Base-by-base conservation (phyloP, 2,329 filamentous ascomycete species). In the Dactylellina sp. region DNA sequence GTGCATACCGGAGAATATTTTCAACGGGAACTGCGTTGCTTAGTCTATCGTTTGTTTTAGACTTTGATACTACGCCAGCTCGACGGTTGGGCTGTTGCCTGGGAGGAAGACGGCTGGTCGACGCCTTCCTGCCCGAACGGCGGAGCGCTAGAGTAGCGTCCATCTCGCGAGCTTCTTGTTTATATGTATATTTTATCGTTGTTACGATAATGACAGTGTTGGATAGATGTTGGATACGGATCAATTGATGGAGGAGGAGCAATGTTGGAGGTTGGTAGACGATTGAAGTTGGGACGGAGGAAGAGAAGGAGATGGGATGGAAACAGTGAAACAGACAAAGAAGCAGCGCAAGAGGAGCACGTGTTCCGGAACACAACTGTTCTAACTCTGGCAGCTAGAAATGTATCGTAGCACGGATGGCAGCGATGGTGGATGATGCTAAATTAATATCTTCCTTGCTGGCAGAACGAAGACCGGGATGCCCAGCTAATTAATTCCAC, bases 81-180 rank as follows among this genome's bases (percentile, higher is more conserved):
- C 42, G 16, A 20, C 64, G 64, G 12, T 18, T 24, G 9, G 14
- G 2, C 24, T n/a, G 9, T 44, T 18, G 14, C 11, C 37, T 46
- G 39, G 37, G 39, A 53, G 35, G 12, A 3, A 42, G 44, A 9
- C 37, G 20, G 18, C 35, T 49, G 28, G 50, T 11, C 49, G 61
- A 24, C 57, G 42, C 9, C 42, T 59, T 71, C 52, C 66, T 71
- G 18, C 39, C 59, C 32, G 66, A 71, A n/a, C 66, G 66, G 39
- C 66, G 66, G 3, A 59, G 50, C 28, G 59, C 59, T 4, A 50
- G 52, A n/a, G 59, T 53, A 16, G 46, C n/a, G 11, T 63, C 52
- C 59, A 71, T 66, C 20, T 24, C 39, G 14, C 9, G 6, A 40
- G 9, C 5, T 14, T 7, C 3, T 40, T 7, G 37, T 40, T 40